Evolutionary conservation across 192 early-diverging fungal genomes (phyloP).

Genomic region (Coemansia sp.): DNA sequence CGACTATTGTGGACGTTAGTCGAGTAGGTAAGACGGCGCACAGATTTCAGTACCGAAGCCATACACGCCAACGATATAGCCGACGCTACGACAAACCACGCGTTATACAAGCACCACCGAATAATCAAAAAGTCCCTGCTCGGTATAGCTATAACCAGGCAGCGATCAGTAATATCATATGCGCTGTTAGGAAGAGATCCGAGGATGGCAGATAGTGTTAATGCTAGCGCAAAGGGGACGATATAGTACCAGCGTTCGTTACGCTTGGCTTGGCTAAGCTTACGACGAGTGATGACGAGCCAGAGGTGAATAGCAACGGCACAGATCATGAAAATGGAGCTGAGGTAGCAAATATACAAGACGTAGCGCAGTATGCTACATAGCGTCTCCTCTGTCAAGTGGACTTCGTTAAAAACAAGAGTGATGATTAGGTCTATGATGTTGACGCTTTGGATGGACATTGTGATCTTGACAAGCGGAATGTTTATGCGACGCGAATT

Average conservation of each 20-base stretch:
- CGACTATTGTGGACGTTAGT: slow-evolving; percentile 15
- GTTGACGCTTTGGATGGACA: slow-evolving; percentile 47
- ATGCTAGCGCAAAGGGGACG: slow-evolving; percentile 35
- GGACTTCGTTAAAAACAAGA: slow-evolving; percentile 28
- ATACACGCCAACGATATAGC: slow-evolving; percentile 45
- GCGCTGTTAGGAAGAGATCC: slow-evolving; percentile 43
- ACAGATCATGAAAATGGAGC: slow-evolving; percentile 53
- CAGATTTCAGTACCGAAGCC: slow-evolving; percentile 41
- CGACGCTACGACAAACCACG: slow-evolving; percentile 51
- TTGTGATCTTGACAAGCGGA: slow-evolving; percentile 49
- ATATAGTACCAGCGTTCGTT: slow-evolving; percentile 57
- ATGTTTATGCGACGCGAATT: slow-evolving; percentile 43
- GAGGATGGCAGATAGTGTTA: slow-evolving; percentile 28
- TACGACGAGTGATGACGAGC: slow-evolving; percentile 51
- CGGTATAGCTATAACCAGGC: slow-evolving; percentile 23
- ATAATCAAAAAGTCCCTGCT: slow-evolving; percentile 27
- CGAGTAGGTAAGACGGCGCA: slow-evolving; percentile 36
- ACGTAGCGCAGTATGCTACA: slow-evolving; percentile 49
- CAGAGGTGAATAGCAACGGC: slow-evolving; percentile 49
- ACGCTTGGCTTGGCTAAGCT: slow-evolving; percentile 32
- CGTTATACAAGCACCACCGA: slow-evolving; percentile 50
- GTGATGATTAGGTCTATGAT: slow-evolving; percentile 39
- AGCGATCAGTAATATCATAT: slow-evolving; percentile 27
- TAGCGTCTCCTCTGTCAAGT: slow-evolving; percentile 19
- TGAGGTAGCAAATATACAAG: slow-evolving; percentile 45